Percentiles rank a stretch among this genome's conserved stretches.
phyloP scores from a whole-genome alignment of 306 rosid species.

The Castanospermum australe region DNA sequence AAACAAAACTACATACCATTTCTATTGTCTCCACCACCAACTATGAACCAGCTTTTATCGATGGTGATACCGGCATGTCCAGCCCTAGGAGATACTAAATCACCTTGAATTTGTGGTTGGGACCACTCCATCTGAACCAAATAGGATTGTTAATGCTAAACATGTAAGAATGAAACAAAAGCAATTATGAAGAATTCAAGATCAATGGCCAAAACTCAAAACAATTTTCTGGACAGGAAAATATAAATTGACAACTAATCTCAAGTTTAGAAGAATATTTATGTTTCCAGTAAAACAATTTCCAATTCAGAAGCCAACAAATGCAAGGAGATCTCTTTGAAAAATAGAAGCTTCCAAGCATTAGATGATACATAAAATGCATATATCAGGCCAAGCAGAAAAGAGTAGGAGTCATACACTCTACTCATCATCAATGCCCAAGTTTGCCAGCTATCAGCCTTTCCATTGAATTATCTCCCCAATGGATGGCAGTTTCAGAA shows the following conservation, averaged over 20 bases:
- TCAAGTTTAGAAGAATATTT: neutral
- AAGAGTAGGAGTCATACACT: neutral
- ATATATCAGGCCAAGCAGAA: neutral
- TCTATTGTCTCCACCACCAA: conserved; percentile 95
- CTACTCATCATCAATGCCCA: neutral
- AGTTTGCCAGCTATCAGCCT: neutral
- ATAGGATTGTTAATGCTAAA: conserved; percentile 18
- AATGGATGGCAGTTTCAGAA: neutral
- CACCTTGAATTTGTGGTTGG: conserved; percentile 85
- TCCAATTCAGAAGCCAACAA: conserved; percentile 3
- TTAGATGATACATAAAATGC: neutral
- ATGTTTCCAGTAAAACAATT: neutral
- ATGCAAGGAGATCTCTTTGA: conserved; percentile 14
- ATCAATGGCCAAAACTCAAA: conserved; percentile 13
- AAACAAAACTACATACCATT: conserved; percentile 53
- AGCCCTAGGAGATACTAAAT: conserved; percentile 82
- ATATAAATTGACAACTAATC: conserved; percentile 13
- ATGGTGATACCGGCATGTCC: conserved; percentile 89
- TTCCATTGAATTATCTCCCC: neutral
- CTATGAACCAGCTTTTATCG: conserved; percentile 82
- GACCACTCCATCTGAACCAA: conserved; percentile 94
- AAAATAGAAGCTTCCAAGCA: conserved; percentile 7
- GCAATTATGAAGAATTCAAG: neutral
- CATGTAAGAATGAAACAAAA: conserved; percentile 10
- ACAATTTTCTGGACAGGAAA: conserved; percentile 19